These are phyloP conservation scores for Melaleuca quinquenervia DNA, from an alignment of 345 rosid species.

Conservation along the genomic window DNA sequence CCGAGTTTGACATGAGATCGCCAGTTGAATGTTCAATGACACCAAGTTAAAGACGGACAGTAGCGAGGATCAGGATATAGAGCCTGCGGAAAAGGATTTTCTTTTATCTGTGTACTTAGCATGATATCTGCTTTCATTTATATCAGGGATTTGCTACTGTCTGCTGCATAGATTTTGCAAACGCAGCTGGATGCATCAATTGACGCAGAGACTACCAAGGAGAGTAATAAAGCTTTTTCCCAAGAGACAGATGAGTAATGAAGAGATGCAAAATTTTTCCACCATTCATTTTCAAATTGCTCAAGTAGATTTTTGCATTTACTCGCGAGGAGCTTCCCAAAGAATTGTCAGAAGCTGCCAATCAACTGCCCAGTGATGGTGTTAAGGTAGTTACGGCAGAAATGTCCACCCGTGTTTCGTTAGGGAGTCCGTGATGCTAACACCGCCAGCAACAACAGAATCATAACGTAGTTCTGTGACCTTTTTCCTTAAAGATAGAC, in stretches of 20 bases:
- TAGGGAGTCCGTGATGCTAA: background rate
- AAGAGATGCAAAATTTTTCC: background rate
- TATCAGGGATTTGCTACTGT: background rate
- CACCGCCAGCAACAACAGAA: background rate
- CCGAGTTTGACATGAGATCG: background rate
- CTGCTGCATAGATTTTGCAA: background rate
- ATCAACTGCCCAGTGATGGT: background rate
- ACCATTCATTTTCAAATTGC: background rate
- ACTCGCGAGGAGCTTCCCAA: slow-evolving; percentile 45
- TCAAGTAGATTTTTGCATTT: background rate
- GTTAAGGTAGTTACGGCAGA: slow-evolving; percentile 18
- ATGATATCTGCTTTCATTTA: background rate
- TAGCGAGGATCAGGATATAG: background rate
- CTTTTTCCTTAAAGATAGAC: background rate
- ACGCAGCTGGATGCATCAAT: background rate
- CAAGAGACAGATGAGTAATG: background rate
- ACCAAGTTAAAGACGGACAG: background rate
- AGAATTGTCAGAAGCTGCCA: slow-evolving; percentile 1
- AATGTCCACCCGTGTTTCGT: background rate
- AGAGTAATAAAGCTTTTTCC: background rate
- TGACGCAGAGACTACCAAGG: background rate
- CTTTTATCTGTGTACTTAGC: background rate
- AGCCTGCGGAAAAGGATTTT: background rate
- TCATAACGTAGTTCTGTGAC: background rate
- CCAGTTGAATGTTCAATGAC: background rate